Evolutionary conservation across 345 rosid species (phyloP), one percentile per base, ranked within the genome.

Genomic region (Syzygium aqueum): DNA sequence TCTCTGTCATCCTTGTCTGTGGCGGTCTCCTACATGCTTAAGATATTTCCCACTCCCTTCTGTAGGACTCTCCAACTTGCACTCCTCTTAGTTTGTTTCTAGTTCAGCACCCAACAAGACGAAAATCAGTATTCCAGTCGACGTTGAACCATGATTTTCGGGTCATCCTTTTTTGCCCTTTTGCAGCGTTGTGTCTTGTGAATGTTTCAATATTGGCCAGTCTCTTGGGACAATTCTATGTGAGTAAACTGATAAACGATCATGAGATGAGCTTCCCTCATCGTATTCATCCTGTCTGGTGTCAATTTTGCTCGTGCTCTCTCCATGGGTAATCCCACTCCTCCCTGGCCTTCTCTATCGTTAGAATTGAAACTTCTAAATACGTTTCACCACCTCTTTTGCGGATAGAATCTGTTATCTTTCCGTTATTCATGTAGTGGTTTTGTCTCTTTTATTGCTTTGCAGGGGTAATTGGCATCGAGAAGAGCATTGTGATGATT

Each of bases 231-330:
- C 46, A 95, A 65, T 95, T 65, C 89, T 92, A 95, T 10, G 92
- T 96, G 22, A 96, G 97, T 87, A 95, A 94, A 89, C 88, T 95
- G 1, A 87, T 95, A 28, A 49, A 49, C 92, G 16, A 85, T 96
- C 53, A 89, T 94, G 2, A 88, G 49, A 90, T 93, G 99, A 91
- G 97, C 95, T 84, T 95, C 98, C 3, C 51, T 95, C 54, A 95
- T 95, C 1, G 93, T 95, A 4, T 96, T 97, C 89, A 93, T 96
- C 88, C 99, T 95, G 49, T 95, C 97, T 27, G 95, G 93, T 51
- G 98, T 96, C 90, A 95, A 94, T 28, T 97, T 95, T 90, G 97
- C 94, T 0, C 95, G 97, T 90, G 98, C 98, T 84, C 89, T 97
- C 84, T 94, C 95, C 53, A 94, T 95, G 99, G 98, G 98, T 94